phyloP scores from a whole-genome alignment of 2,329 filamentous ascomycete species.

The Coleophoma crateriformis region DNA sequence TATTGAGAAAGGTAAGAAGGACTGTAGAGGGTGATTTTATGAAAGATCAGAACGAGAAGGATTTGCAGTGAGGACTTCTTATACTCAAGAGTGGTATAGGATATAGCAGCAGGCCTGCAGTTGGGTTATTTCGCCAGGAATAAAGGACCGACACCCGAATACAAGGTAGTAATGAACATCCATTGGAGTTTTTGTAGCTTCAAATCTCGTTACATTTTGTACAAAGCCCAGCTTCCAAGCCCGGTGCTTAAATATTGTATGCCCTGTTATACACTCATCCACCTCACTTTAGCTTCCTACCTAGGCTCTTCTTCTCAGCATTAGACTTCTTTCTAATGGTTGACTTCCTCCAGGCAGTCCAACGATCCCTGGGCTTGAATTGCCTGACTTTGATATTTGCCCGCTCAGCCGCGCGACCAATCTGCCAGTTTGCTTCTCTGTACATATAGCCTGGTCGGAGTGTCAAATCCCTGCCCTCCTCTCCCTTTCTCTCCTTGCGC shows the following conservation, averaged over 20 bases:
- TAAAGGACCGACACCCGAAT: too few relatives aligned
- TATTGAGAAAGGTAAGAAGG: too few relatives aligned
- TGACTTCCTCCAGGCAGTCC: conserved; percentile 60
- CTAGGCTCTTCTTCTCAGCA: conserved; percentile 48
- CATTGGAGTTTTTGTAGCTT: too few relatives aligned
- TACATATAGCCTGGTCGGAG: conserved; percentile 56
- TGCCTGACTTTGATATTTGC: conserved; percentile 50
- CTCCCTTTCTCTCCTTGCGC: conserved; percentile 23
- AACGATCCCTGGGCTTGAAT: conserved; percentile 49
- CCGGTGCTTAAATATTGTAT: neutral
- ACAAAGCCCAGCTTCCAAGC: neutral
- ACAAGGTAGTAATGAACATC: too few relatives aligned
- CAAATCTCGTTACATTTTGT: too few relatives aligned
- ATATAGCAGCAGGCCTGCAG: too few relatives aligned
- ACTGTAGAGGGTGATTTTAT: too few relatives aligned
- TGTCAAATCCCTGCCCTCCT: conserved; percentile 28
- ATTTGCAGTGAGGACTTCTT: too few relatives aligned
- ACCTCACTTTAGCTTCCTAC: conserved; percentile 28
- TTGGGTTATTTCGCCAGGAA: too few relatives aligned
- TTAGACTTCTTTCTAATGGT: conserved; percentile 40
- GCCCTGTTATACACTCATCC: neutral
- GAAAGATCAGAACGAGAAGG: too few relatives aligned
- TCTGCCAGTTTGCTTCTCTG: conserved; percentile 62
- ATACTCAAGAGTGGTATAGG: too few relatives aligned
- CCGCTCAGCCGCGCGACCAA: conserved; percentile 57